Conservation (phyloP, 495 filamentous ascomycete species). For the Xylaria telfairii region DNA sequence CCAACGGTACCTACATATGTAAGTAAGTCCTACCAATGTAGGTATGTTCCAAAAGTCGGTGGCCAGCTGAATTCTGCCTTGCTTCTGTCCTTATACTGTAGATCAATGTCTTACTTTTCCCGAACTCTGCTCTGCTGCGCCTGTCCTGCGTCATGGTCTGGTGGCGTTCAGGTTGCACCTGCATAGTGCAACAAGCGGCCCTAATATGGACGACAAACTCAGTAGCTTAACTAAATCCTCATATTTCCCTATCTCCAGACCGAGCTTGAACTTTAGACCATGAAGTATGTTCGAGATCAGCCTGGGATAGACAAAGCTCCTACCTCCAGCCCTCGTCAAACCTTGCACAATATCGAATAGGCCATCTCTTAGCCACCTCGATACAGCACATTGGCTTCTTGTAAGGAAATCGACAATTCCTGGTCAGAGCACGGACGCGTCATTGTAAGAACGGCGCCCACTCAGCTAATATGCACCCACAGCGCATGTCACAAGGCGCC, state of each 20-base stretch:
- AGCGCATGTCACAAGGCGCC: neutral
- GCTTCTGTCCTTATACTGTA: constrained; percentile 3
- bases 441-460: neutral
- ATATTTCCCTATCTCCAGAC: too few species aligned
- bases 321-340: neutral
- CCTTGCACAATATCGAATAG: neutral
- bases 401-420: neutral
- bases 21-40: too few species aligned
- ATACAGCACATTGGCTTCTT: neutral
- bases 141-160: neutral
- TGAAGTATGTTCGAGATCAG: too few species aligned
- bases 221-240: neutral
- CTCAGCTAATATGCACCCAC: neutral
- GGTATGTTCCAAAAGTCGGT: constrained; percentile 10
- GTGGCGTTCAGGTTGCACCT: neutral
- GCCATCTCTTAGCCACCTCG: neutral
- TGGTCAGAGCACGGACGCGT: neutral
- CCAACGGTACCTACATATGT: too few species aligned
- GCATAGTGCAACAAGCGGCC: neutral
- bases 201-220: neutral
- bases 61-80: neutral
- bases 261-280: neutral
- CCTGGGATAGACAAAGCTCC: too few species aligned
- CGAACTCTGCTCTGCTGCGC: neutral
- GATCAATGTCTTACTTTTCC: constrained; percentile 21